phyloP scores from a whole-genome alignment of 768 basidiomycete species.

The Lactifluus subvellereus region DNA sequence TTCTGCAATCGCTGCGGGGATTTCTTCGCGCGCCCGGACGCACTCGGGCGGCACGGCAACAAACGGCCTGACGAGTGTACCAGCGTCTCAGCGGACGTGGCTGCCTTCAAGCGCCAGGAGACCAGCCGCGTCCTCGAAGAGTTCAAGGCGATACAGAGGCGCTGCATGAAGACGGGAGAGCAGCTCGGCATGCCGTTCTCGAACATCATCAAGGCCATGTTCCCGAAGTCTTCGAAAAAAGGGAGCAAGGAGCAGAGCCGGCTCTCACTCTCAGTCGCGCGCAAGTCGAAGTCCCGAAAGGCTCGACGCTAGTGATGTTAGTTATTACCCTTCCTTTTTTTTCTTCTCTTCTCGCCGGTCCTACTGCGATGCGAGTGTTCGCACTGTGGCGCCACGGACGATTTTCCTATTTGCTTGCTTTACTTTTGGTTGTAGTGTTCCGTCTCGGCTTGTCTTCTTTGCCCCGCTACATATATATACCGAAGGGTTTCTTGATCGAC shows the following conservation, averaged over 20 bases:
- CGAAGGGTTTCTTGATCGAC: not conserved
- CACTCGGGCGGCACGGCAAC: not conserved
- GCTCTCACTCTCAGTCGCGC: not conserved
- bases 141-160: not conserved
- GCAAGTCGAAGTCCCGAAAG: not conserved
- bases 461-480: not conserved
- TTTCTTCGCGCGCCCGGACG: not conserved
- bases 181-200: not conserved
- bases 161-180: not conserved
- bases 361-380: not conserved
- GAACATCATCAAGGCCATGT: not conserved
- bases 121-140: not conserved
- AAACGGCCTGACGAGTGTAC: not conserved
- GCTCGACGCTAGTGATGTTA: not conserved
- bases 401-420: not conserved
- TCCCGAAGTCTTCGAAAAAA: not conserved
- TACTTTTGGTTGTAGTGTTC: not conserved
- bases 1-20: constrained; percentile 3
- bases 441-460: not conserved
- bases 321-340: not conserved
- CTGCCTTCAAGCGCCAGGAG: not conserved
- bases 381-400: not conserved
- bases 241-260: not conserved
- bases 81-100: not conserved
- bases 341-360: not conserved